These are phyloP conservation scores for Hydrangea macrophylla DNA, from an alignment of 148 eudicot species.

Conservation along the genomic window DNA sequence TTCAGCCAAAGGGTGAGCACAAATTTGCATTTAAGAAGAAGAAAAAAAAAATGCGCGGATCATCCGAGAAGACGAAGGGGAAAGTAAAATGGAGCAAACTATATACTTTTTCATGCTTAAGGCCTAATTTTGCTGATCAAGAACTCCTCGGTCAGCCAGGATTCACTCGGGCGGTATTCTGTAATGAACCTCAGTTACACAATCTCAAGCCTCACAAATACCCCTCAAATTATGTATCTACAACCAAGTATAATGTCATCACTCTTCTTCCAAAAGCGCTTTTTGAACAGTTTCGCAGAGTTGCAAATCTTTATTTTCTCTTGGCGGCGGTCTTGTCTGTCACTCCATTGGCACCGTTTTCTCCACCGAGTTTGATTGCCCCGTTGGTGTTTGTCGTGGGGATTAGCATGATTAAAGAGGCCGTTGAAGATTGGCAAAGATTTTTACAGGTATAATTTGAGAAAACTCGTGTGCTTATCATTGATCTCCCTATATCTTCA, in stretches of 20 bases:
- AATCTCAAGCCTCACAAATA: constrained; percentile 31
- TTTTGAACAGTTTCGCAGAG: constrained; percentile 45
- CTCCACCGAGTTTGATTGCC: constrained; percentile 28
- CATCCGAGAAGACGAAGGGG: constrained; percentile 26
- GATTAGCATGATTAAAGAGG: constrained; percentile 43
- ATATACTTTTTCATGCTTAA: constrained; percentile 38
- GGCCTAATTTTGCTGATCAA: constrained; percentile 10
- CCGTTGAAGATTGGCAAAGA: constrained; percentile 42
- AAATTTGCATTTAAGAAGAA: not conserved
- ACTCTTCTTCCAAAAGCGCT: constrained; percentile 41
- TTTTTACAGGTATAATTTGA: constrained; percentile 29
- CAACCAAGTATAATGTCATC: constrained; percentile 41
- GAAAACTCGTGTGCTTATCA: not conserved
- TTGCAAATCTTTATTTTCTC: constrained; percentile 47
- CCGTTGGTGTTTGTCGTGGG: constrained; percentile 47
- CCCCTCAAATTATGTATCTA: constrained; percentile 33
- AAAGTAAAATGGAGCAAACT: constrained; percentile 45
- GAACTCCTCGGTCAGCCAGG: constrained; percentile 41
- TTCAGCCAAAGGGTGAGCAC: not conserved
- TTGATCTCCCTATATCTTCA: not conserved
- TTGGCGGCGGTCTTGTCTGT: constrained; percentile 33
- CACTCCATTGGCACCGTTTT: constrained; percentile 24
- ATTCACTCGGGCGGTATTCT: constrained; percentile 37
- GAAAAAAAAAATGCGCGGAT: constrained; percentile 1
- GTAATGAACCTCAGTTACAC: constrained; percentile 40